Evolutionary conservation across 2,329 filamentous ascomycete species (phyloP).

Genomic region (Calonectria leucothoes): DNA sequence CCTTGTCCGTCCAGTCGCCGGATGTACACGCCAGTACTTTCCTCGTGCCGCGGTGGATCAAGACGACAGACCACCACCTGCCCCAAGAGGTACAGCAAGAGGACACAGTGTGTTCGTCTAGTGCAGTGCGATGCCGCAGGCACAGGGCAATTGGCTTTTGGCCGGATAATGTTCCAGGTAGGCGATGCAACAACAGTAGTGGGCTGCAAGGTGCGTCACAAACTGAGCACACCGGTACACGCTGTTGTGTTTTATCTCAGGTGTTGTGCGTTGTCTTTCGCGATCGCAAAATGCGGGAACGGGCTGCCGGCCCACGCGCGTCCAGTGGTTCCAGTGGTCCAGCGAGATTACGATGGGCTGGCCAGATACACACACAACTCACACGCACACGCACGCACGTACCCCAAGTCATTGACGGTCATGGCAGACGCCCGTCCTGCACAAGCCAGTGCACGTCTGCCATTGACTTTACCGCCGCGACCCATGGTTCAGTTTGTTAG

Average conservation of each 20-base stretch:
- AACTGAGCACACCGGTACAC: background rate
- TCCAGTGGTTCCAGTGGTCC: background rate
- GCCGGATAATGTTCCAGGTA: background rate
- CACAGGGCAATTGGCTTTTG: background rate
- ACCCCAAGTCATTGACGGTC: background rate
- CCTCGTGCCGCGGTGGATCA: background rate
- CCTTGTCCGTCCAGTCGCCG: background rate
- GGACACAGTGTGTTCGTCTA: background rate
- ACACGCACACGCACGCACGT: background rate
- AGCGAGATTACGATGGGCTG: constrained; percentile 24
- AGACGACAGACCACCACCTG: background rate
- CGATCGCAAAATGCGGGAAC: background rate
- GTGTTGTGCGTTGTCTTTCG: background rate
- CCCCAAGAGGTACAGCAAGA: background rate
- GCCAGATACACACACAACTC: background rate
- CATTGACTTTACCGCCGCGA: background rate
- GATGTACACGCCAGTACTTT: background rate
- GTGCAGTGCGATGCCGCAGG: background rate
- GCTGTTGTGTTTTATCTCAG: background rate
- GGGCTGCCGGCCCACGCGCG: background rate
- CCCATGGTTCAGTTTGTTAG: background rate
- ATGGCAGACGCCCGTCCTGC: background rate
- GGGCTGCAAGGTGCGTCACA: background rate
- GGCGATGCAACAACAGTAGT: background rate
- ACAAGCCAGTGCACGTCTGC: background rate